phyloP scores from a whole-genome alignment of 768 basidiomycete species.

The Leccinum subtestaceum region DNA sequence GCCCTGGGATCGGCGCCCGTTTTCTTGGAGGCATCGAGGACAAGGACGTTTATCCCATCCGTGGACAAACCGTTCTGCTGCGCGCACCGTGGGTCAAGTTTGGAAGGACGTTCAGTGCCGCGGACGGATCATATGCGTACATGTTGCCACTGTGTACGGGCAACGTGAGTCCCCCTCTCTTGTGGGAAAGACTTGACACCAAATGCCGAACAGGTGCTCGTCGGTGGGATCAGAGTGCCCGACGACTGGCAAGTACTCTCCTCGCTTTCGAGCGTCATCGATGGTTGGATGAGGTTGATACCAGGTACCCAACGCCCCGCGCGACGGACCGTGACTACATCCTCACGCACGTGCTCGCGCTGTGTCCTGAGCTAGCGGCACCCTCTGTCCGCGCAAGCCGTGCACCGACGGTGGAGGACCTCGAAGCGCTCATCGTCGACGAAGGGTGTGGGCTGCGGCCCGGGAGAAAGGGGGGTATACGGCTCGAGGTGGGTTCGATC shows the following conservation, averaged over 20 bases:
- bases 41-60: conserved; percentile 43
- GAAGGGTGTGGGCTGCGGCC: conserved; percentile 67
- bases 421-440: conserved; percentile 46
- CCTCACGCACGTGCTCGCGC: conserved; percentile 46
- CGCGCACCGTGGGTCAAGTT: conserved; percentile 48
- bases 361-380: conserved; percentile 58
- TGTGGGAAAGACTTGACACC: not conserved
- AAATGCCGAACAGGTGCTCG: conserved; percentile 37
- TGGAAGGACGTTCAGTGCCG: conserved; percentile 31
- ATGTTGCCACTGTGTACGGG: conserved; percentile 38
- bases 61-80: conserved; percentile 45
- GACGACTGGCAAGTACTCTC: conserved; percentile 55
- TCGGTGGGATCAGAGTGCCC: conserved; percentile 57
- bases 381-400: conserved; percentile 48
- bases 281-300: not conserved
- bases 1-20: conserved; percentile 62
- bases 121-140: conserved; percentile 34
- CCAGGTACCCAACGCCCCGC: conserved; percentile 63
- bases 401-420: conserved; percentile 47
- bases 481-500: conserved; percentile 50
- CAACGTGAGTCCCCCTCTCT: conserved; percentile 34
- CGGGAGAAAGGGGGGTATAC: conserved; percentile 61
- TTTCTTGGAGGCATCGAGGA: conserved; percentile 53
- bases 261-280: not conserved
- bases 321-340: conserved; percentile 61